Evolutionary conservation across 2,329 filamentous ascomycete genomes (phyloP).

Genomic region (Didymellaceae sp.): DNA sequence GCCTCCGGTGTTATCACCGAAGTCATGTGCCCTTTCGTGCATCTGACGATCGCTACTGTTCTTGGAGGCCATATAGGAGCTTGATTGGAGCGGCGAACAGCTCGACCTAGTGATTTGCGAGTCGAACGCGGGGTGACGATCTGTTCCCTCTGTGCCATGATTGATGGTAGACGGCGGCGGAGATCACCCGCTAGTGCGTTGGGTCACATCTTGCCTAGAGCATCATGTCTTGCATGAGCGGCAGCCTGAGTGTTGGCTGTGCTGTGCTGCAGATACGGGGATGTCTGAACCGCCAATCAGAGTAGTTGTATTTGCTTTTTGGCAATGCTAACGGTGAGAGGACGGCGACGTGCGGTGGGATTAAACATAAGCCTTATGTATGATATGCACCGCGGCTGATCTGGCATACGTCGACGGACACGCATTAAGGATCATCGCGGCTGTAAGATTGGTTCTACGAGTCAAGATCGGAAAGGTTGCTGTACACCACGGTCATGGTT

Average conservation of each 20-base stretch:
- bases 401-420: background rate
- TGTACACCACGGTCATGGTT: too few species aligned
- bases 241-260: background rate
- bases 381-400: background rate
- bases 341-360: conserved; percentile 1
- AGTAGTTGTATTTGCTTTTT: background rate
- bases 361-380: background rate
- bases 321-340: background rate
- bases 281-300: background rate
- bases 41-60: too few species aligned
- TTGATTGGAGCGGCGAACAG: too few species aligned
- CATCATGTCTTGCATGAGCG: background rate
- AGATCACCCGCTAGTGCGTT: conserved; percentile 3
- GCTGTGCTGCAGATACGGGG: background rate
- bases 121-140: background rate
- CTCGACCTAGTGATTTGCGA: too few species aligned
- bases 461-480: too few species aligned
- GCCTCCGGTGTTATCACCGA: too few species aligned
- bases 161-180: background rate
- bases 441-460: too few species aligned
- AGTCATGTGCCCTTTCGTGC: too few species aligned
- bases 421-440: background rate
- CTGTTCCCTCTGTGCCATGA: background rate
- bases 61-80: too few species aligned
- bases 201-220: background rate